phyloP scores from a whole-genome alignment of 2,329 filamentous ascomycete species.

The Pseudopithomyces chartarum region DNA sequence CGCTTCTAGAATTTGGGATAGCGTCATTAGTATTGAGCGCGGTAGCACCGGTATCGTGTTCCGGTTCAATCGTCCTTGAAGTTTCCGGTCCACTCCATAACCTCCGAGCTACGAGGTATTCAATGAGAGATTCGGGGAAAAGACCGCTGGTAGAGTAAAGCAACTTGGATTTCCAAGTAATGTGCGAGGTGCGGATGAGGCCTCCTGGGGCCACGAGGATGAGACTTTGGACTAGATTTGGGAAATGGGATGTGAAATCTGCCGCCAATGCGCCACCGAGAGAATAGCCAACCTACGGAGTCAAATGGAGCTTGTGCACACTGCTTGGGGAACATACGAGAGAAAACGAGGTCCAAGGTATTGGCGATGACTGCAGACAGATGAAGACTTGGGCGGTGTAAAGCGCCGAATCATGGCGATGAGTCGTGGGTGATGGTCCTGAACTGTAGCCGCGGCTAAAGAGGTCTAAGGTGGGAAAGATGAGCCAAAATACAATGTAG shows the following conservation, averaged over 20 bases:
- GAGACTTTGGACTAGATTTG: constrained; percentile 69
- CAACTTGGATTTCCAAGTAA: constrained; percentile 65
- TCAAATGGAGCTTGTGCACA: no score
- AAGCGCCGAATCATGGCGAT: constrained; percentile 74
- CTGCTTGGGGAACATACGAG: constrained; percentile 42
- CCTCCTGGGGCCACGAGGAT: constrained; percentile 81
- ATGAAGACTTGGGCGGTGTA: constrained; percentile 75
- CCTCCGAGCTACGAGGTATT: constrained; percentile 47
- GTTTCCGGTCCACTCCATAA: constrained; percentile 33
- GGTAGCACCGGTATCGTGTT: constrained; percentile 26
- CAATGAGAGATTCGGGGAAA: constrained; percentile 63
- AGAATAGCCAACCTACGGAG: constrained; percentile 68
- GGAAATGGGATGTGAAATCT: constrained; percentile 72
- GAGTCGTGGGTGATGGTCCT: constrained; percentile 60
- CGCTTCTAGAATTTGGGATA: neutral
- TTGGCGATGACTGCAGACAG: constrained; percentile 69
- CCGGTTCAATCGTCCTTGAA: constrained; percentile 30
- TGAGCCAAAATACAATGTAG: neutral
- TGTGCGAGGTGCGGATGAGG: constrained; percentile 68
- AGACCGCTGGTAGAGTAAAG: constrained; percentile 65
- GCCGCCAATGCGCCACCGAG: constrained; percentile 76
- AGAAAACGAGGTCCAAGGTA: constrained; percentile 63
- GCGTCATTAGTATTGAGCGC: constrained; percentile 15
- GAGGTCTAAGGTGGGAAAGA: constrained; percentile 57
- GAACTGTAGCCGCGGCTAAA: constrained; percentile 81